Conservation (phyloP, 805 yeast species). For the Candida awuae region DNA sequence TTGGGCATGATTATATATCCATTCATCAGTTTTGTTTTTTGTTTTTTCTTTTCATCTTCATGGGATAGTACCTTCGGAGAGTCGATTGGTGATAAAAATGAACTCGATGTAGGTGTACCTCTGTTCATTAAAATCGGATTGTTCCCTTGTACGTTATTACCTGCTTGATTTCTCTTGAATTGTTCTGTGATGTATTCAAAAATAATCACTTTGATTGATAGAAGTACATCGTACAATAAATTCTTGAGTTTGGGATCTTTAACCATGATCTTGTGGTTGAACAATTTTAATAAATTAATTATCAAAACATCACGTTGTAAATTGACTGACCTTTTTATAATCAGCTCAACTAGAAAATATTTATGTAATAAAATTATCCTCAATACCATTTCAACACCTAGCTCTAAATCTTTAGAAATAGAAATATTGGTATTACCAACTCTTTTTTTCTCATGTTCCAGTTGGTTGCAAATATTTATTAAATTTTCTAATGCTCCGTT, state of each 20-base stretch:
- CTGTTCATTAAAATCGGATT: conserved; percentile 16
- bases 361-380: conserved; percentile 54
- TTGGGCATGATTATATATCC: conserved; percentile 11
- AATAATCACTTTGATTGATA: conserved; percentile 39
- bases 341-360: conserved; percentile 38
- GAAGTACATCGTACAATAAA: conserved; percentile 49
- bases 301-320: conserved; percentile 39
- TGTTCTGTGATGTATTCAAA: conserved; percentile 22
- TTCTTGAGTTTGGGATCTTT: conserved; percentile 44
- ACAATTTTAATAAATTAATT: conserved; percentile 38
- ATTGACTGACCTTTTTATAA: conserved; percentile 34
- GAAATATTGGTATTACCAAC: conserved; percentile 1
- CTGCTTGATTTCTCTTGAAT: conserved; percentile 7
- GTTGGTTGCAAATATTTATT: conserved; percentile 23
- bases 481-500: conserved; percentile 34
- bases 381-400: conserved; percentile 40
- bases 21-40: background rate
- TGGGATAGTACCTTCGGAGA: conserved; percentile 4
- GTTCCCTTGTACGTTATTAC: no score
- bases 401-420: conserved; percentile 18
- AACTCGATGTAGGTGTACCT: conserved; percentile 18
- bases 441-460: conserved; percentile 19
- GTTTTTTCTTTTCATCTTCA: conserved; percentile 5
- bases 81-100: conserved; percentile 20
- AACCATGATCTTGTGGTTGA: conserved; percentile 37